phyloP scores from a whole-genome alignment of 2,329 filamentous ascomycete species.

The Diaporthe nobilis region DNA sequence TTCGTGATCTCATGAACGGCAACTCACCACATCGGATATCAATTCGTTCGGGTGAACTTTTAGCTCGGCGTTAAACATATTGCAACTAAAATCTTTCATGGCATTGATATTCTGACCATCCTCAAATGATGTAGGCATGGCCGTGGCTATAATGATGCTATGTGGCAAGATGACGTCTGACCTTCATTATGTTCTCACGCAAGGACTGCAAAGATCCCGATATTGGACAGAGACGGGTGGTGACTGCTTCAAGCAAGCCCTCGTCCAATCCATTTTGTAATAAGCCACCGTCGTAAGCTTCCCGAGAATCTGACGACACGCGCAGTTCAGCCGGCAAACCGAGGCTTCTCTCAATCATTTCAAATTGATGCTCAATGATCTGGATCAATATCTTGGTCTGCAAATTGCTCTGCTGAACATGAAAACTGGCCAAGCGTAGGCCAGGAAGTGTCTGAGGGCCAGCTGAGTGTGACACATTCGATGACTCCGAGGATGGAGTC shows the following conservation, averaged over 20 bases:
- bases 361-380: conserved; percentile 14
- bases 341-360: not conserved
- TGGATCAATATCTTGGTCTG: conserved; percentile 3
- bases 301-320: not conserved
- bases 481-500: not conserved
- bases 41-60: too few species aligned
- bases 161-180: not conserved
- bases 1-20: too few species aligned
- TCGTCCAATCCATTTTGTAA: not conserved
- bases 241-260: not conserved
- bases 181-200: not conserved
- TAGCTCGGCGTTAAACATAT: too few species aligned
- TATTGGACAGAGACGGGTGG: not conserved
- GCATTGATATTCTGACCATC: too few species aligned
- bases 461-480: not conserved
- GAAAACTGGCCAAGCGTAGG: not conserved
- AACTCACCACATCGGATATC: too few species aligned
- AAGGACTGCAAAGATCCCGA: not conserved
- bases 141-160: not conserved
- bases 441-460: not conserved
- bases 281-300: not conserved
- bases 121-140: too few species aligned
- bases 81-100: too few species aligned
- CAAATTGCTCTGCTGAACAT: not conserved
- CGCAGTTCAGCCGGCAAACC: not conserved